Evolutionary conservation across 805 yeast genomes (phyloP).

Genomic region (Metschnikowia noctiluminum): DNA sequence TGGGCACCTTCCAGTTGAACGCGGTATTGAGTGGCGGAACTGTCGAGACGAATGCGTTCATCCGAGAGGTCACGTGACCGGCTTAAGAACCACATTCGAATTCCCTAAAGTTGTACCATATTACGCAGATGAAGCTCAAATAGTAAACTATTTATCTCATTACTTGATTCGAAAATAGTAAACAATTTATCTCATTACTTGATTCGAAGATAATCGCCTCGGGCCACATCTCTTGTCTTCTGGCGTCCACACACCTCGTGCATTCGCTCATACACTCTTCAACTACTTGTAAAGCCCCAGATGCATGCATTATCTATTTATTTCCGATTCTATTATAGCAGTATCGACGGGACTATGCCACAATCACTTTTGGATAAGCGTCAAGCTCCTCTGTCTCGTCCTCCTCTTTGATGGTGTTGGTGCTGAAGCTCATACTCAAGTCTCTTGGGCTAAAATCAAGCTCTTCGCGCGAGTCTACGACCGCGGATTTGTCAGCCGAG

Average conservation of each 20-base stretch:
- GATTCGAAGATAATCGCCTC: too few relatives aligned
- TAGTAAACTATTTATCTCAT: too few relatives aligned
- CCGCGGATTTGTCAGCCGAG: slow-evolving; percentile 12
- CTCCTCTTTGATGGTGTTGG: slow-evolving; percentile 39
- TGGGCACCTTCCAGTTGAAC: not conserved
- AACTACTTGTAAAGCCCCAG: too few relatives aligned
- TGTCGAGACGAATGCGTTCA: slow-evolving; percentile 1
- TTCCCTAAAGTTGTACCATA: too few relatives aligned
- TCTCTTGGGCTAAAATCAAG: slow-evolving; percentile 13
- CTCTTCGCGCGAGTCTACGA: not conserved
- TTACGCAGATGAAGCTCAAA: too few relatives aligned
- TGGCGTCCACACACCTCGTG: too few relatives aligned
- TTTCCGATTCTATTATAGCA: too few relatives aligned
- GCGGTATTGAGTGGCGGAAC: slow-evolving; percentile 2
- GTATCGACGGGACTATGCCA: not conserved
- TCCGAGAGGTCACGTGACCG: slow-evolving; percentile 1
- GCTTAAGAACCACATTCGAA: not conserved
- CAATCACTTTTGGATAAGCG: not conserved
- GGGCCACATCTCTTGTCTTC: too few relatives aligned
- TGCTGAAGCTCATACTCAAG: slow-evolving; percentile 29
- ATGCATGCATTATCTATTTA: too few relatives aligned
- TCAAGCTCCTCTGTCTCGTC: slow-evolving; percentile 32
- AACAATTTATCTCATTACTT: too few relatives aligned
- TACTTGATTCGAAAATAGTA: too few relatives aligned
- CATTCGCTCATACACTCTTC: too few relatives aligned